Conservation (phyloP, 441 rosid genomes). For the Jatropha multifida region DNA sequence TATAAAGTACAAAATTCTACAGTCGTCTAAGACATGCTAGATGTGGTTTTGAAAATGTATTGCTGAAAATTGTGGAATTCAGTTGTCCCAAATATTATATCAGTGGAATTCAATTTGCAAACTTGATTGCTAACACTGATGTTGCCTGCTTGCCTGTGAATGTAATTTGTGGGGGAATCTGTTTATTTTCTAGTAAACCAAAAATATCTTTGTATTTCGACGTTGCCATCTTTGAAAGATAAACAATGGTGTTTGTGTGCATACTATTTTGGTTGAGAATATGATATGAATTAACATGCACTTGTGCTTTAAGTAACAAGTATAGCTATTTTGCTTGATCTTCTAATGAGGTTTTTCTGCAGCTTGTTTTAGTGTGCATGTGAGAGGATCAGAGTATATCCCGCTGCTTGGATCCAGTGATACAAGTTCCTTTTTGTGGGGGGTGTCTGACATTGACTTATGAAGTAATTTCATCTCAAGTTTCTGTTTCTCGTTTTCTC, state of each 20-base stretch:
- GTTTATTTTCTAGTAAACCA: not conserved
- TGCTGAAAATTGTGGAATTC: not conserved
- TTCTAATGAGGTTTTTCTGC: slow-evolving; percentile 25
- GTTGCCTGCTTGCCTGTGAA: not conserved
- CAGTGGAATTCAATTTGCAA: not conserved
- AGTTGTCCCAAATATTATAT: not conserved
- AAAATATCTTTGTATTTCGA: not conserved
- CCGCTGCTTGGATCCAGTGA: slow-evolving; percentile 61
- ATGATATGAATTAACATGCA: not conserved
- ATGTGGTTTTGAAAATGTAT: not conserved
- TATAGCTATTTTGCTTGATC: slow-evolving; percentile 1
- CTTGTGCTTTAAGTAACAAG: not conserved
- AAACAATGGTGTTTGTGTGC: not conserved
- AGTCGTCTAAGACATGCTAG: not conserved
- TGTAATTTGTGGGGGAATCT: not conserved
- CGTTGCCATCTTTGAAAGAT: not conserved
- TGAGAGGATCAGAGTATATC: slow-evolving; percentile 82
- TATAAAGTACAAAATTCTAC: not conserved
- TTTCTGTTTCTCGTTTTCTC: not conserved
- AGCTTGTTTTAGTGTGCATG: slow-evolving; percentile 89
- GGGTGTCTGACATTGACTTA: slow-evolving; percentile 51
- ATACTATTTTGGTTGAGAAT: not conserved
- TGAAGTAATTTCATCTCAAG: slow-evolving; percentile 31
- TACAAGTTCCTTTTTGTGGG: slow-evolving; percentile 46
- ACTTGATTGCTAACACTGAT: not conserved